Base-by-base conservation (phyloP, 805 yeast genomes). In the Candida jianshihensis region DNA sequence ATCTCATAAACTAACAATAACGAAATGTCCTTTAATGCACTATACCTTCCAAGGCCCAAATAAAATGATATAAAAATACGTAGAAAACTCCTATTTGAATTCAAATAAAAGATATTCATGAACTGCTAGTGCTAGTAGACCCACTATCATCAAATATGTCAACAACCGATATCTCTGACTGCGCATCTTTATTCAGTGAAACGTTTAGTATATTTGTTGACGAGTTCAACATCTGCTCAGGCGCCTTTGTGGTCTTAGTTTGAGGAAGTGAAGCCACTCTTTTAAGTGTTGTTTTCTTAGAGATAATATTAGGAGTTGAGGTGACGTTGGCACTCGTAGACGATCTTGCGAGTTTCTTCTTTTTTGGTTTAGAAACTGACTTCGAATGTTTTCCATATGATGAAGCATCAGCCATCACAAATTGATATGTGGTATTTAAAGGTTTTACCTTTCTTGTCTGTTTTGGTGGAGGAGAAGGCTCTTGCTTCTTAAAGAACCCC, bases 351-450 rank as follows among this genome's bases (percentile, higher is more conserved):
- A 51, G 19, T 33, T 46, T 47, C 39, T 46, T 51, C 38, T 38
- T 42, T 26, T 44, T 40, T 28, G 46, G 34, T 20, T 37, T 37
- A 8, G 34, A 26, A 6, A 19, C n/a, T 12, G 27, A 30, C 5
- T 36, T 31, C 3, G 35, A 26, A 15, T 41, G 25, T 31, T 43
- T 43, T 17, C 53, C 51, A 30, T 49, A 49, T 3, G 51, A 35
- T 25, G 56, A 52, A 15, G 53, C 63, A 35, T 61, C 67, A 6
- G 60, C 57, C 37, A 59, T 53, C 18, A 61, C 59, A 31, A 63
- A 58, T 24, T 66, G 64, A 34, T 61, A 46, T 28, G 46, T 53
- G 2, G 48, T 35, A 8, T 39, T 32, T 14, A 19, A 39, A 7
- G 32, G 24, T 12, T 29, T 29, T 3, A 9, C 5, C 13, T 24